phyloP scores from a whole-genome alignment of 768 basidiomycete genomes.

The Astraeus odoratus region DNA sequence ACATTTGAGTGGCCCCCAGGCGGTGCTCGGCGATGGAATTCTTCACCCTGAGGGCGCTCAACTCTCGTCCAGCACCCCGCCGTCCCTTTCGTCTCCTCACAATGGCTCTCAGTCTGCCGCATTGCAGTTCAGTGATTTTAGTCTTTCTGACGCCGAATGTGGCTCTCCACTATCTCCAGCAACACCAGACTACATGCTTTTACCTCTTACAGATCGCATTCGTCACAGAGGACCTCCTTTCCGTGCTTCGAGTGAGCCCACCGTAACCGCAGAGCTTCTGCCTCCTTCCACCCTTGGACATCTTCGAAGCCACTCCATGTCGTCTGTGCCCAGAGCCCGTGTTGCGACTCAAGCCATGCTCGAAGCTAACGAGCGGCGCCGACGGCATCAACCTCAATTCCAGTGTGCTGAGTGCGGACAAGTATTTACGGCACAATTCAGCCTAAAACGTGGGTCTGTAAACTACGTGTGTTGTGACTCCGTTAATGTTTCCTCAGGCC shows the following conservation, averaged over 20 bases:
- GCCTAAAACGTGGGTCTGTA: conserved; percentile 23
- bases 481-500: conserved; percentile 20
- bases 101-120: conserved; percentile 17
- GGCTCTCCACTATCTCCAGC: conserved; percentile 13
- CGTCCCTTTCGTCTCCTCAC: conserved; percentile 23
- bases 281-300: neutral
- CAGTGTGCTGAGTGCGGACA: conserved; percentile 14
- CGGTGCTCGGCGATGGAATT: too few relatives aligned
- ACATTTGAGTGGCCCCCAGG: too few relatives aligned
- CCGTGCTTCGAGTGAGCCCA: neutral
- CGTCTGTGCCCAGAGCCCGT: conserved; percentile 8
- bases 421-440: conserved; percentile 26
- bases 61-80: conserved; percentile 9
- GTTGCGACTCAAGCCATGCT: conserved; percentile 29
- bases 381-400: conserved; percentile 20
- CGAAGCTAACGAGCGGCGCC: conserved; percentile 25
- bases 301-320: conserved; percentile 14
- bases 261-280: neutral
- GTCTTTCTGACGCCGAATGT: conserved; percentile 18
- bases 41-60: too few relatives aligned
- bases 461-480: too few relatives aligned
- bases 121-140: conserved; percentile 8
- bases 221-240: neutral
- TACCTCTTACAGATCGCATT: neutral
- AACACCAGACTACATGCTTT: conserved; percentile 5